Percentiles rank a stretch among this genome's conserved stretches.
These are phyloP conservation scores for Malbranchea zuffiana DNA, from an alignment of 2,329 filamentous ascomycete species.

Conservation along the genomic window DNA sequence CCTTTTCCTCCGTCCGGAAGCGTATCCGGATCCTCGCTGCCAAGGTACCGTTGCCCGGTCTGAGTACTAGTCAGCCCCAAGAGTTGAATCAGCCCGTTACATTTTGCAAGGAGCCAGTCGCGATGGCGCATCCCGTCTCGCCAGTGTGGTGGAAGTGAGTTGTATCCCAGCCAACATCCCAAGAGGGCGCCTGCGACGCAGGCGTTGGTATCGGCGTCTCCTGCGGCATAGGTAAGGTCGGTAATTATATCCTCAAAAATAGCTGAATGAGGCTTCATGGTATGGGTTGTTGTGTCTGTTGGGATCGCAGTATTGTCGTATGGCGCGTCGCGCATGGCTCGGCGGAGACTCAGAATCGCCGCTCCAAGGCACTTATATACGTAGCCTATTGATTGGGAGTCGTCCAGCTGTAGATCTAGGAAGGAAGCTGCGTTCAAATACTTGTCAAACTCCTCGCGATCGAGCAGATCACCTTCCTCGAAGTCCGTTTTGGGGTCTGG, in stretches of 20 bases:
- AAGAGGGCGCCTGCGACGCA: constrained; percentile 43
- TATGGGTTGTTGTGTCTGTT: constrained; percentile 14
- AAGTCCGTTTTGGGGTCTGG: constrained; percentile 6
- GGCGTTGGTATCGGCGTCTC: constrained; percentile 46
- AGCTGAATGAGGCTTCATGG: not conserved
- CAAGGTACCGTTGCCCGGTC: constrained; percentile 5
- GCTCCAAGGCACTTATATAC: constrained; percentile 45
- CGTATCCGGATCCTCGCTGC: constrained; percentile 12
- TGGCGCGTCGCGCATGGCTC: constrained; percentile 31
- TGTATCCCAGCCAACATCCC: constrained; percentile 40
- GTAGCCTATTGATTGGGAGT: constrained; percentile 40
- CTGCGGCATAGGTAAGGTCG: constrained; percentile 41
- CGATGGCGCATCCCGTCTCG: constrained; percentile 33
- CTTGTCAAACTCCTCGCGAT: constrained; percentile 33
- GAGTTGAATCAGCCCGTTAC: constrained; percentile 9
- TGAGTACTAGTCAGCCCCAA: constrained; percentile 1
- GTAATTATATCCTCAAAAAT: constrained; percentile 41
- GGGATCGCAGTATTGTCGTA: constrained; percentile 6
- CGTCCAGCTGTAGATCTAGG: constrained; percentile 37
- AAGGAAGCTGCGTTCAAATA: constrained; percentile 32
- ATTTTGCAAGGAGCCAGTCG: constrained; percentile 13
- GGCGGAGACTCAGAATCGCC: constrained; percentile 36
- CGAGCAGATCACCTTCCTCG: constrained; percentile 23
- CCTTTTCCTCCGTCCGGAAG: constrained; percentile 13
- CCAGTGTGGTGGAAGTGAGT: constrained; percentile 40